A percentile compares a stretch with the other conserved stretches of the same genome.
Evolutionary conservation across 306 rosid species (phyloP).

Genomic region (Pyrus bretschneideri): DNA sequence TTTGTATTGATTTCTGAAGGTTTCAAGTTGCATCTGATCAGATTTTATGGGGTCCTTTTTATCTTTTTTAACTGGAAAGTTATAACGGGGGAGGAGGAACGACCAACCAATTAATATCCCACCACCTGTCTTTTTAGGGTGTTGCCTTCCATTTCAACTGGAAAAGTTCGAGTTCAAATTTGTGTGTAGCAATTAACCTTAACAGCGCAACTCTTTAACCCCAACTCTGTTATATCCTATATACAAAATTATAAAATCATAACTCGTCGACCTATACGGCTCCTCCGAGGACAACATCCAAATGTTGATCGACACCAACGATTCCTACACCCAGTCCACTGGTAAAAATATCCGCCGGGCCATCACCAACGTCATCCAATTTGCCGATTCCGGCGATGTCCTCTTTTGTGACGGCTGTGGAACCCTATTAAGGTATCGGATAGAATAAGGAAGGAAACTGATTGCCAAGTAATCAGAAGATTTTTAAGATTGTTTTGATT

Average conservation of each 20-base stretch:
- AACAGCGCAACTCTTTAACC: too few species aligned
- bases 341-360: slow-evolving; percentile 63
- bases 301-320: slow-evolving; percentile 64
- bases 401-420: slow-evolving; percentile 19
- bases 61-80: background rate
- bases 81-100: background rate
- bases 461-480: too few species aligned
- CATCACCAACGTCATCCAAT: slow-evolving; percentile 40
- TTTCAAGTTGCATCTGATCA: background rate
- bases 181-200: too few species aligned
- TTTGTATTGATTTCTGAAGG: background rate
- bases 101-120: background rate
- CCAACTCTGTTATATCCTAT: too few species aligned
- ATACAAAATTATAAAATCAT: too few species aligned
- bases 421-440: too few species aligned
- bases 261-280: too few species aligned
- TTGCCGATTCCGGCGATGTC: slow-evolving; percentile 46
- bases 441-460: too few species aligned
- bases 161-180: background rate
- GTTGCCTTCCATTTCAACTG: background rate
- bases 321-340: slow-evolving; percentile 57
- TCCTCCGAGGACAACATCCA: slow-evolving; percentile 8
- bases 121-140: background rate
- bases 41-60: background rate
- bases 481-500: too few species aligned